Evolutionary conservation across 176 grass and related monocot species (phyloP), one percentile per base, ranked within the genome.

Genomic region (Carex pumila): DNA sequence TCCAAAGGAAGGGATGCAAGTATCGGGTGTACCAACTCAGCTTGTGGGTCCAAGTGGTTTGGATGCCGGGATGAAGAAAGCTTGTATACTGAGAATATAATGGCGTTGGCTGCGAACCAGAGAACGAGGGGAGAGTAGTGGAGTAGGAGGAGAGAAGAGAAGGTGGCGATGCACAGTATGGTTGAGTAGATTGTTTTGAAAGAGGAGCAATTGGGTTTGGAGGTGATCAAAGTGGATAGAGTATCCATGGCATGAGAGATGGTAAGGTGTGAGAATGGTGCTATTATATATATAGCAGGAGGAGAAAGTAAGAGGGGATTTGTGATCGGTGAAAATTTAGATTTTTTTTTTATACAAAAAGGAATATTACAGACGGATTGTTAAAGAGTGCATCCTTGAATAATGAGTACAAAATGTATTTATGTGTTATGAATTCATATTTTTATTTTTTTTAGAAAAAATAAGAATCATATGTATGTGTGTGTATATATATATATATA

Each of bases 101-200:
- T 94, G 32, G 65, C 39, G 78, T 94, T 88, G 22, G 89, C 94
- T 0, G 86, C 12, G 61, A 90, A 7, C 94, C 89, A 94, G 14
- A 84, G 61, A 70, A 84, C 64, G 12, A 19, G 1, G 0, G 13
- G 37, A 67, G 71, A 52, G 77, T 29, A n/a, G 71, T 30, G 3
- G 80, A 79, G 49, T 30, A 62, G 18, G 65, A 87, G 54, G 58
- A 85, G 61, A 6, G 67, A 78, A 36, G 70, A 71, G 39, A 83
- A 72, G 47, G 34, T 47, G 0, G 32, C 85, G 11, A 97, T n/a
- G 80, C 87, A 18, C 30, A 76, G 34, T 15, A 18, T 43, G 2
- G 31, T 31, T 13, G 66, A 43, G 64, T 63, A 66, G 53, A 74
- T 50, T 2, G 66, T n/a, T 71, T 77, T 93, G 17, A 81, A 21